Evolutionary conservation across 371 early-diverging fungal species (phyloP).

Genomic region (Chytridiales sp.): DNA sequence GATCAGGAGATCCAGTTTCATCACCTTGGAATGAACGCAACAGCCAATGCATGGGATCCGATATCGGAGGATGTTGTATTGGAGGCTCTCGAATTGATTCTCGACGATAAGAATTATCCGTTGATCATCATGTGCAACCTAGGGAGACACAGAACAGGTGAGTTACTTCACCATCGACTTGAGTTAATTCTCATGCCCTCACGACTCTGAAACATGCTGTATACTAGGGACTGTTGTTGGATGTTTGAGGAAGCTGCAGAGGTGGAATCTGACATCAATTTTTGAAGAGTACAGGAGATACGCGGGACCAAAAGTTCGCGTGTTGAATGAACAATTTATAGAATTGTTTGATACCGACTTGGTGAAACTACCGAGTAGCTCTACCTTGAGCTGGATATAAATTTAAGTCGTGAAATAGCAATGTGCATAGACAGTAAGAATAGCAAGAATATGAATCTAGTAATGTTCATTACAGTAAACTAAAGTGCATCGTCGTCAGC

Average conservation of each 20-base stretch:
- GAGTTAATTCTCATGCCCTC: neutral
- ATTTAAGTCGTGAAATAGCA: no score
- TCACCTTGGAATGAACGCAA: constrained; percentile 76
- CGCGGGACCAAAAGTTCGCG: constrained; percentile 83
- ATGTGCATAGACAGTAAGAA: no score
- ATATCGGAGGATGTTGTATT: constrained; percentile 88
- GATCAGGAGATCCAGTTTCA: constrained; percentile 93
- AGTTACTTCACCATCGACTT: constrained; percentile 10
- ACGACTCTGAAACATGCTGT: neutral
- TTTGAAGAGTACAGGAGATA: constrained; percentile 92
- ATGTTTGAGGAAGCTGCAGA: constrained; percentile 92
- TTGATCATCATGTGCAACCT: constrained; percentile 97
- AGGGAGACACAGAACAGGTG: constrained; percentile 94
- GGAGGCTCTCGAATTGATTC: constrained; percentile 82
- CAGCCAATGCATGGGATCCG: constrained; percentile 91
- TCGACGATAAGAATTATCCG: constrained; percentile 88
- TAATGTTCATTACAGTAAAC: no score
- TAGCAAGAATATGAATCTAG: no score
- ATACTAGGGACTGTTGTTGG: constrained; percentile 90
- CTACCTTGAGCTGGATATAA: no score
- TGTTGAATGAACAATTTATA: constrained; percentile 90
- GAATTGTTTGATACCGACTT: constrained; percentile 93
- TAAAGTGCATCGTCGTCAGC: no score
- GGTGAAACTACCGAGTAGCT: constrained; percentile 79
- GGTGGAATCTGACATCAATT: constrained; percentile 95